phyloP scores from a whole-genome alignment of 345 rosid species.

The Aquilaria sinensis region DNA sequence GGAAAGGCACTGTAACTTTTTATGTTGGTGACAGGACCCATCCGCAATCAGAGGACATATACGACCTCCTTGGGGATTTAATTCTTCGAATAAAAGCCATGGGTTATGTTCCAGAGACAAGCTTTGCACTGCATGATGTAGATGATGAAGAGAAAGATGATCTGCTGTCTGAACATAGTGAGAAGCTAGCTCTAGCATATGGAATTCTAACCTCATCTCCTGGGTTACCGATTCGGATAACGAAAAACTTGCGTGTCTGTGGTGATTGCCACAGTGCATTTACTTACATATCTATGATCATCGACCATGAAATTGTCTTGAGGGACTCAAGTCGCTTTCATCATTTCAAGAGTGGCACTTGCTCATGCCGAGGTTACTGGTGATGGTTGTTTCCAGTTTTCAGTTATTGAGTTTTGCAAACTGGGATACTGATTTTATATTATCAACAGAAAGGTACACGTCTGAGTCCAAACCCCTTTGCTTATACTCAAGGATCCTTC shows the following conservation, averaged over 20 bases:
- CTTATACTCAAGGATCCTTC: too few relatives aligned
- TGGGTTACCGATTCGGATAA: conserved; percentile 58
- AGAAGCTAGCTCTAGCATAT: conserved; percentile 83
- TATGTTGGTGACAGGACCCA: conserved; percentile 70
- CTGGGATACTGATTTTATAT: not conserved
- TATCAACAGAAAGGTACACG: not conserved
- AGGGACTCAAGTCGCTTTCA: conserved; percentile 92
- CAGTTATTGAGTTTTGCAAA: too few relatives aligned
- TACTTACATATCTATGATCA: conserved; percentile 55
- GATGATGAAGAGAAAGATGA: conserved; percentile 87
- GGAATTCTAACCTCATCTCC: conserved; percentile 54
- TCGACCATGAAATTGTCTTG: conserved; percentile 66
- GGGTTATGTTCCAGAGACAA: conserved; percentile 76
- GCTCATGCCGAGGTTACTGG: conserved; percentile 86
- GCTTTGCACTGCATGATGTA: conserved; percentile 84
- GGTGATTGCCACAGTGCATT: conserved; percentile 85
- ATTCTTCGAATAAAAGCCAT: conserved; percentile 59
- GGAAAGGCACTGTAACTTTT: conserved; percentile 66
- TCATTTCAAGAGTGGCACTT: conserved; percentile 73
- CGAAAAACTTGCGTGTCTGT: conserved; percentile 74
- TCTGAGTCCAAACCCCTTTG: not conserved
- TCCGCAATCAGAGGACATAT: conserved; percentile 44
- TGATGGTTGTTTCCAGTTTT: conserved; percentile 22
- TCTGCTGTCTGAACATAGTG: conserved; percentile 71
- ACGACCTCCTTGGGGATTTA: conserved; percentile 43